Conservation (phyloP, 177 flowering plant species). For the Tripterygium wilfordii region DNA sequence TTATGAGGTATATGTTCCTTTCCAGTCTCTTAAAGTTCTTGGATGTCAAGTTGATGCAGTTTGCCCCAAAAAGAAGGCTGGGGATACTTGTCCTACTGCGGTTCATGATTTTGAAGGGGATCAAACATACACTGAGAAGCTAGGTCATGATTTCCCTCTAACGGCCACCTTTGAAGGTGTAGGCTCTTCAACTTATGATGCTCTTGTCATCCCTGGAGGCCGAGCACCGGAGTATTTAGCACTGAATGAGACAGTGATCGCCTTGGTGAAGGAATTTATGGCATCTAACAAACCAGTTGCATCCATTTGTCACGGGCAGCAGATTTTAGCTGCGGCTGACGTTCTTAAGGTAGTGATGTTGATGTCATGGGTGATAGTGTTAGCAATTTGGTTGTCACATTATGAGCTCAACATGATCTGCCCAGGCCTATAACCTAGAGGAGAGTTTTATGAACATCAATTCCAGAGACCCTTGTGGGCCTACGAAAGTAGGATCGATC, state of each 20-base stretch:
- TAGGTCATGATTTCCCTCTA: constrained; percentile 79
- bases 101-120: constrained; percentile 99
- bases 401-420: too few species aligned
- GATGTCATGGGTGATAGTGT: neutral
- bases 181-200: constrained; percentile 68
- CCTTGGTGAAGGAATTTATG: constrained; percentile 74
- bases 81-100: constrained; percentile 83
- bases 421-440: too few species aligned
- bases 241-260: constrained; percentile 57
- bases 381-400: neutral
- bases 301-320: constrained; percentile 98
- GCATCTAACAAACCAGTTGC: constrained; percentile 77
- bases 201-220: constrained; percentile 96
- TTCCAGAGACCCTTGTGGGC: too few species aligned
- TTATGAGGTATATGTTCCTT: constrained; percentile 90
- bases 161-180: constrained; percentile 58
- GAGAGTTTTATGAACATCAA: too few species aligned
- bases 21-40: constrained; percentile 90
- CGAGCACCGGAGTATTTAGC: constrained; percentile 95
- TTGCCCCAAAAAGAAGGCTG: constrained; percentile 76
- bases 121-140: constrained; percentile 94
- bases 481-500: too few species aligned
- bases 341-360: constrained; percentile 69
- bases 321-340: constrained; percentile 88
- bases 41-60: constrained; percentile 89